A percentile compares a stretch with the other conserved stretches of the same genome.
Conservation (phyloP, 176 grass and related monocot genomes). For the Poa annua region DNA sequence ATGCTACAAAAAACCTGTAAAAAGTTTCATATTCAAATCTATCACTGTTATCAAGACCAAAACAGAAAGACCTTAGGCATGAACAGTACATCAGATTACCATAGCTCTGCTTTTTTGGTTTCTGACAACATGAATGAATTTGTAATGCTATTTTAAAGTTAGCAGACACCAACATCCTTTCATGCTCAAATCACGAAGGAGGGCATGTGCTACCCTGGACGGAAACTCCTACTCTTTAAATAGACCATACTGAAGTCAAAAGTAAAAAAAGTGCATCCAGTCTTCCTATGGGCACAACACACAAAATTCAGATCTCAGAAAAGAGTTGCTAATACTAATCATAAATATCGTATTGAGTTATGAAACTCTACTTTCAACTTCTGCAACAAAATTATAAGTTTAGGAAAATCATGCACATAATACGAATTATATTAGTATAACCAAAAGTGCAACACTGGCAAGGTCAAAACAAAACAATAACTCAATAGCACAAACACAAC, state of each 20-base stretch:
- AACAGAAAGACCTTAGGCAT: too few relatives aligned
- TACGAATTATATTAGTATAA: background rate
- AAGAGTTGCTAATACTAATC: background rate
- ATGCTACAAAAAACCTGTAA: too few relatives aligned
- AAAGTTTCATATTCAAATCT: too few relatives aligned
- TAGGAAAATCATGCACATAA: constrained; percentile 1
- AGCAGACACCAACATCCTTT: background rate
- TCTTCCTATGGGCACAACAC: background rate
- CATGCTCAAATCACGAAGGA: background rate
- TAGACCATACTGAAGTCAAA: constrained; percentile 7
- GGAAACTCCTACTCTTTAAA: background rate
- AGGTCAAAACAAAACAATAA: constrained; percentile 36
- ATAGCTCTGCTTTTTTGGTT: background rate
- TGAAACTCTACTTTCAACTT: constrained; percentile 28
- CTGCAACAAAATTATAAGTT: background rate
- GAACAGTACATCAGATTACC: too few relatives aligned
- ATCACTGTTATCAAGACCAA: too few relatives aligned
- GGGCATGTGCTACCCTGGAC: background rate
- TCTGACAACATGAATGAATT: background rate
- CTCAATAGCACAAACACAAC: constrained; percentile 10
- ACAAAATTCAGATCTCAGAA: background rate
- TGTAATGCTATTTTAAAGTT: background rate
- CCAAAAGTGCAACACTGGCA: constrained; percentile 15
- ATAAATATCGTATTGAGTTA: background rate
- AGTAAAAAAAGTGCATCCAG: background rate